Conservation (phyloP, 2,329 filamentous ascomycete genomes). For the Thelonectria discophora region DNA sequence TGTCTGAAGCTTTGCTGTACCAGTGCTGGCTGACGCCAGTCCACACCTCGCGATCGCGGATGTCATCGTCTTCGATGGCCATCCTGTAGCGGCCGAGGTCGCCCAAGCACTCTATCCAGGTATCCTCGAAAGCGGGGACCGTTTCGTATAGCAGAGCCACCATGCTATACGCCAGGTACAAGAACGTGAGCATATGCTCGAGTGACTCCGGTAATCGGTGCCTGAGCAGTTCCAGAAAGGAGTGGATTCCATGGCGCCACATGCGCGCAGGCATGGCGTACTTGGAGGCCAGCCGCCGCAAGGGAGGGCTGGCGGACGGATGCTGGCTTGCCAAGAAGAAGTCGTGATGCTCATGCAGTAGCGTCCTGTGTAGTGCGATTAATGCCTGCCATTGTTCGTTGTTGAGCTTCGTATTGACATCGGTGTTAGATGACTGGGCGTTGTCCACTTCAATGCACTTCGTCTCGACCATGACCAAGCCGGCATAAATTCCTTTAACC, state of each 20-base stretch:
- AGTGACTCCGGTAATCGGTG: conserved; percentile 84
- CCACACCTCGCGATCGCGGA: too few species aligned
- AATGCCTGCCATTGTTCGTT: too few species aligned
- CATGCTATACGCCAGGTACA: conserved; percentile 92
- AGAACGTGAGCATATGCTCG: conserved; percentile 91
- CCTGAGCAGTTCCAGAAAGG: too few species aligned
- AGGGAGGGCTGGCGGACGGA: conserved; percentile 74
- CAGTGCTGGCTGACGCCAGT: too few species aligned
- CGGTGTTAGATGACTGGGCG: too few species aligned
- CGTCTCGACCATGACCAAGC: too few species aligned
- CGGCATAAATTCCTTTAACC: too few species aligned
- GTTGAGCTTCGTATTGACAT: too few species aligned
- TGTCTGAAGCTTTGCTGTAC: too few species aligned
- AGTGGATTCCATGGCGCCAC: conserved; percentile 95
- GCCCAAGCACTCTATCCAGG: conserved; percentile 93
- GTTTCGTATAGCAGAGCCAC: conserved; percentile 83
- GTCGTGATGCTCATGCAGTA: too few species aligned
- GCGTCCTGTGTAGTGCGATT: too few species aligned
- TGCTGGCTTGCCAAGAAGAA: conserved; percentile 91
- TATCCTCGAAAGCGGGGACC: conserved; percentile 82
- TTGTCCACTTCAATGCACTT: too few species aligned
- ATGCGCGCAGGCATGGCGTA: conserved; percentile 93
- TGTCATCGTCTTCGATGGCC: conserved; percentile 88
- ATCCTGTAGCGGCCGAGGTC: conserved; percentile 86
- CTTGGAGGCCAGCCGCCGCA: conserved; percentile 76